phyloP scores from a whole-genome alignment of 805 yeast genomes.

The Candida chauliodis region DNA sequence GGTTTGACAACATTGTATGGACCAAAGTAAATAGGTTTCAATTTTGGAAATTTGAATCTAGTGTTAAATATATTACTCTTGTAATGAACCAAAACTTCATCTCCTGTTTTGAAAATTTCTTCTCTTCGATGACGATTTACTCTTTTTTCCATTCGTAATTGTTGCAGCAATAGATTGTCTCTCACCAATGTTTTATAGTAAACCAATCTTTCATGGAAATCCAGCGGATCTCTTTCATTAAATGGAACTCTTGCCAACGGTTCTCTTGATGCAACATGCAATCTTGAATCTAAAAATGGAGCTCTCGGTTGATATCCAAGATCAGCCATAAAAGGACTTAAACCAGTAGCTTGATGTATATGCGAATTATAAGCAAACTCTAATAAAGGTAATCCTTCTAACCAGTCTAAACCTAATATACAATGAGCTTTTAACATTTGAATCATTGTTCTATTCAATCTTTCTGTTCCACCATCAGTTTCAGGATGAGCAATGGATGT shows the following conservation, averaged over 20 bases:
- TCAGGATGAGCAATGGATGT: too few relatives aligned
- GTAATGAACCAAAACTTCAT: neutral
- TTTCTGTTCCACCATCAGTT: too few relatives aligned
- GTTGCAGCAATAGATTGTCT: neutral
- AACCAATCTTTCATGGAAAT: neutral
- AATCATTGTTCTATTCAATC: too few relatives aligned
- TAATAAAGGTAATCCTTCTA: too few relatives aligned
- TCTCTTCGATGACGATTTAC: neutral
- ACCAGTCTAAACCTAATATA: too few relatives aligned
- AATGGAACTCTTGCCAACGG: neutral
- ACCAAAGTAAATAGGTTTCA: neutral
- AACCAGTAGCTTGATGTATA: neutral
- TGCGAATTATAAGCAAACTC: neutral
- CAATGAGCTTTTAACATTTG: too few relatives aligned
- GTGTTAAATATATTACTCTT: neutral
- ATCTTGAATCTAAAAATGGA: neutral
- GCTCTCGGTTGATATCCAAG: neutral
- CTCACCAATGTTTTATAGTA: neutral
- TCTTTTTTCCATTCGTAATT: neutral
- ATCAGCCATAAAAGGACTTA: neutral
- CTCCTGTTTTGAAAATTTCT: neutral
- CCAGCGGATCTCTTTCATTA: neutral
- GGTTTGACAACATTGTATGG: constrained; percentile 1
- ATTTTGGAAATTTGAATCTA: neutral
- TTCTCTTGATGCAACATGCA: neutral